Conservation (phyloP, 179 eudicot genomes). For the Heliamphora pulchella region DNA sequence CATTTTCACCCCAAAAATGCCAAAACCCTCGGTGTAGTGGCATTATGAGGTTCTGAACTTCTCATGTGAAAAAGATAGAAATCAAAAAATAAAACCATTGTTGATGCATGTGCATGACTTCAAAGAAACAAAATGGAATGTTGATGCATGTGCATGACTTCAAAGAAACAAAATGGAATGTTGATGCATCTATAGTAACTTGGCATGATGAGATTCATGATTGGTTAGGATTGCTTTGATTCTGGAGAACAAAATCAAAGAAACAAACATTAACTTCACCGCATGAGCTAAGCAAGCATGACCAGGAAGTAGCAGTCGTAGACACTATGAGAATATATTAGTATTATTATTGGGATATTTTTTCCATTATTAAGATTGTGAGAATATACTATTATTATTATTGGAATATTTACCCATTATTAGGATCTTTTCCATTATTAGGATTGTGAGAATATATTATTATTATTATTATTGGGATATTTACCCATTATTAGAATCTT, state of each 20-base stretch:
- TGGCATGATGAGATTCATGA: conserved; percentile 4
- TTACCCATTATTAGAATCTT: too few species aligned
- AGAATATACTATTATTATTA: too few species aligned
- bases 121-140: not conserved
- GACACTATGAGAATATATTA: too few species aligned
- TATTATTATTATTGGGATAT: too few species aligned
- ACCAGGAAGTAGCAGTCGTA: not conserved
- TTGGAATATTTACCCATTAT: too few species aligned
- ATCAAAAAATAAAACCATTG: not conserved
- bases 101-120: not conserved
- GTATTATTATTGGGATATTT: too few species aligned
- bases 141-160: not conserved
- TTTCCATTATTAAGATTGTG: too few species aligned
- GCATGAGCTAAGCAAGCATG: not conserved
- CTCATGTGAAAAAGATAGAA: not conserved
- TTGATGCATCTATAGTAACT: not conserved
- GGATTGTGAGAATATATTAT: too few species aligned
- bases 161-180: conserved; percentile 2
- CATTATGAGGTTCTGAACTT: not conserved
- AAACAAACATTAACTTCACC: not conserved
- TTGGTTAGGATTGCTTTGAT: not conserved
- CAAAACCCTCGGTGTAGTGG: not conserved
- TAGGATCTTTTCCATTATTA: too few species aligned
- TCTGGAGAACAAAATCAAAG: not conserved
- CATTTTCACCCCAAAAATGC: not conserved